Percentiles rank a stretch among this genome's conserved stretches.
These are phyloP conservation scores for Trichoderma atrobrunneum DNA, from an alignment of 2,329 filamentous ascomycete species.

Conservation along the genomic window DNA sequence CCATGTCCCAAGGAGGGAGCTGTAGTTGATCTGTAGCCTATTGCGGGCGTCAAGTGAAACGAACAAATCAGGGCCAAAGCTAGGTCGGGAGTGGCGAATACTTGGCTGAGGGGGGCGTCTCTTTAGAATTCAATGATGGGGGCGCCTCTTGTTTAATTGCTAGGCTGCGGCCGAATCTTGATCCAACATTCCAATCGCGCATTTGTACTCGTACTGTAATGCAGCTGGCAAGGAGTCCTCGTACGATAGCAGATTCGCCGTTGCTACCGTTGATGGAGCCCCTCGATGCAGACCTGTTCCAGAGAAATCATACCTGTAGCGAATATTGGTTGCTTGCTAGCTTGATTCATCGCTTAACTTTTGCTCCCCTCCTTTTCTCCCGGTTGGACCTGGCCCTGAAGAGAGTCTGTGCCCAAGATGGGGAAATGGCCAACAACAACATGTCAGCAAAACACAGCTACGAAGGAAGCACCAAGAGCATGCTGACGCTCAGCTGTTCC, in stretches of 20 bases:
- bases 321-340: background rate
- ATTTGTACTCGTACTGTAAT: background rate
- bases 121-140: background rate
- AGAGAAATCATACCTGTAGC: background rate
- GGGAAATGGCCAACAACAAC: background rate
- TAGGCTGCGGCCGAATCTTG: background rate
- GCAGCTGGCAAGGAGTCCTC: background rate
- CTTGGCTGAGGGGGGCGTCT: background rate
- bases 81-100: background rate
- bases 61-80: background rate
- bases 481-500: background rate
- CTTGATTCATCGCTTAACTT: background rate
- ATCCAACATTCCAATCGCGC: slow-evolving; percentile 2
- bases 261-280: background rate
- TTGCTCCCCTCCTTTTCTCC: background rate
- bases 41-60: slow-evolving; percentile 16
- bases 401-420: background rate
- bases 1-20: background rate
- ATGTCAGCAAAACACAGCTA: background rate
- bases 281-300: background rate
- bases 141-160: background rate
- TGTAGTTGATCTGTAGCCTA: background rate
- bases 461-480: background rate
- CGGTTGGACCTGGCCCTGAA: background rate
- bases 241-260: background rate